These are phyloP conservation scores for Neoarthrinium moseri DNA, from an alignment of 2,329 filamentous ascomycete genomes.

Conservation along the genomic window DNA sequence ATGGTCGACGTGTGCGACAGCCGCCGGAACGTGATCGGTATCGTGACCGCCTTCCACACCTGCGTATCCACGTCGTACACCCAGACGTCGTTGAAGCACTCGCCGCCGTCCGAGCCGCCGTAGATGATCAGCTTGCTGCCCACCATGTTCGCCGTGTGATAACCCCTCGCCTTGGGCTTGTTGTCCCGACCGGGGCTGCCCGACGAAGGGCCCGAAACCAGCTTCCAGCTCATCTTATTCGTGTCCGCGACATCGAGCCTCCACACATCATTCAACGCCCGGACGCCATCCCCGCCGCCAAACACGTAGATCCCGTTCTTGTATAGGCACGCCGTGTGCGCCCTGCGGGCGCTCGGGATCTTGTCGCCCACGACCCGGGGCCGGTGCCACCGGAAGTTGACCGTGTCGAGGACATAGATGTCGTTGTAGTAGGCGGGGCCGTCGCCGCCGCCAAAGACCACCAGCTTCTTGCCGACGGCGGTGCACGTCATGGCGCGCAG, in stretches of 20 bases:
- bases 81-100: slow-evolving; percentile 74
- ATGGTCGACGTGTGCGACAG: slow-evolving; percentile 69
- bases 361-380: slow-evolving; percentile 59
- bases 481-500: slow-evolving; percentile 72
- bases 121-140: slow-evolving; percentile 71
- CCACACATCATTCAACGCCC: slow-evolving; percentile 71
- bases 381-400: slow-evolving; percentile 66
- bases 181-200: slow-evolving; percentile 15
- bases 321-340: slow-evolving; percentile 70
- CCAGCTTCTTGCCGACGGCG: slow-evolving; percentile 67
- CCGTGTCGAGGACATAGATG: slow-evolving; percentile 69
- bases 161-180: slow-evolving; percentile 63
- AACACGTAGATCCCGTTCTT: slow-evolving; percentile 73
- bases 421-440: slow-evolving; percentile 72
- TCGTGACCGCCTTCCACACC: slow-evolving; percentile 57
- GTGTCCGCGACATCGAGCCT: slow-evolving; percentile 67
- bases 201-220: slow-evolving; percentile 49
- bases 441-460: slow-evolving; percentile 69
- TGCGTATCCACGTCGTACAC: slow-evolving; percentile 67
- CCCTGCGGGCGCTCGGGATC: slow-evolving; percentile 59
- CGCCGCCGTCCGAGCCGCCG: slow-evolving; percentile 67
- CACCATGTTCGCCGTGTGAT: slow-evolving; percentile 73
- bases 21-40: slow-evolving; percentile 61
- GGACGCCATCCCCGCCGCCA: slow-evolving; percentile 68
- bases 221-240: slow-evolving; percentile 67